phyloP scores from a whole-genome alignment of 169 alveolate species.

The Sarcocystis neurona region DNA sequence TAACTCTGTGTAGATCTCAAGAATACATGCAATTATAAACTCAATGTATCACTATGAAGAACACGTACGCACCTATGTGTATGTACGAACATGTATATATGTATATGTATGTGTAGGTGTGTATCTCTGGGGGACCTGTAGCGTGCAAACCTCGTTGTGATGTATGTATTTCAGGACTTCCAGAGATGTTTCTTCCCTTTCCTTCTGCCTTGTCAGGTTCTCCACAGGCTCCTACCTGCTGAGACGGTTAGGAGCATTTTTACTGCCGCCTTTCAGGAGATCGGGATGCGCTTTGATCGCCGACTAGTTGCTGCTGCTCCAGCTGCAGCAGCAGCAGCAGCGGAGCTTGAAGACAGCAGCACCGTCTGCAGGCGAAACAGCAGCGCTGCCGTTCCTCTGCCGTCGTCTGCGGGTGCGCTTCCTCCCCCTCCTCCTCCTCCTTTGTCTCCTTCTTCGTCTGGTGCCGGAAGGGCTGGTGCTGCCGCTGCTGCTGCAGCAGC shows the following conservation, averaged over 20 bases:
- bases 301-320: constrained; percentile 12
- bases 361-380: neutral
- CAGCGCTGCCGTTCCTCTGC: neutral
- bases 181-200: too few relatives aligned
- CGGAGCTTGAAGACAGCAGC: neutral
- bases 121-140: too few relatives aligned
- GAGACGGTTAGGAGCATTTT: constrained; percentile 10
- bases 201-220: neutral
- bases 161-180: too few relatives aligned
- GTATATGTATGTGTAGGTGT: neutral
- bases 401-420: neutral
- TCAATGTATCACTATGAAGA: too few relatives aligned
- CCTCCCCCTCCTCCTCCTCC: neutral
- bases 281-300: neutral
- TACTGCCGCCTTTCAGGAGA: constrained; percentile 26
- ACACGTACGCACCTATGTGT: too few relatives aligned
- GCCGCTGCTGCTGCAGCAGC: neutral
- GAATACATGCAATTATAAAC: too few relatives aligned
- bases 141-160: too few relatives aligned
- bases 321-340: neutral
- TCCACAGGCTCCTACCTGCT: constrained; percentile 13
- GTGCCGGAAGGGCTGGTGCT: neutral
- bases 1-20: too few relatives aligned
- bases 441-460: neutral
- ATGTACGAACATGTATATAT: too few relatives aligned